Evolutionary conservation across 805 yeast species (phyloP), one percentile per base, ranked within the genome.

Genomic region (Starmerella stigmatis): DNA sequence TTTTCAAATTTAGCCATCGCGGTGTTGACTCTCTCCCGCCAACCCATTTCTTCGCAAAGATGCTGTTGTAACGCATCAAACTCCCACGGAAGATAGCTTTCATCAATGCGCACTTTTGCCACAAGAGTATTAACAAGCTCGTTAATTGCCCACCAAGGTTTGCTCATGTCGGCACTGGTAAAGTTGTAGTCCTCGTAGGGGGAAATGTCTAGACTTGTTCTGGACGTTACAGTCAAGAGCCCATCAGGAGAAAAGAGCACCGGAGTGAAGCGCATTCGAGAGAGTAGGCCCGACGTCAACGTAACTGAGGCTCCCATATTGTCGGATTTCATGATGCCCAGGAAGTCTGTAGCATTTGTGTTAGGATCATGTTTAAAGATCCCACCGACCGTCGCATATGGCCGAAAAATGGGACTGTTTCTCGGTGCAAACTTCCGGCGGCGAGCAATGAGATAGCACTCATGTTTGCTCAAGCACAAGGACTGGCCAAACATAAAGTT

Each of bases 351-450:
- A 37, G 54, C 49, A 12, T 26, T 44, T 8, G 28, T 40, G 13
- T 23, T 33, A 9, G 32, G 16, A 9, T 46, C 44, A 10, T 82
- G 76, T 44, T 69, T 68, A 58, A 70, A 81, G 2, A 81, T 52
- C 0, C 78, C 86, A 5, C 88, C 89, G 2, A 81, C 73, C 62
- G 74, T 73, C 0, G 76, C 70, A 16, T 69, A 64, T 0, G 86
- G 84, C 13, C 74, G 62, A 54, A 68, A 77, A 6, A 76, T 56
- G 1, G 72, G 67, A 10, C 69, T 41, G 23, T 68, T 60, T 41
- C 76, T 63, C 11, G 57, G 58, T 0, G 75, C 73, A 53, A 73
- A 78, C 51, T 72, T 69, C 50, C 71, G 69, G 33, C 78, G 65
- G 52, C 86, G 68, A 60, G 75, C 82, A 46, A 79, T 58, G 46